phyloP scores from a whole-genome alignment of 257 asterid species.

The Cruciata laevipes region DNA sequence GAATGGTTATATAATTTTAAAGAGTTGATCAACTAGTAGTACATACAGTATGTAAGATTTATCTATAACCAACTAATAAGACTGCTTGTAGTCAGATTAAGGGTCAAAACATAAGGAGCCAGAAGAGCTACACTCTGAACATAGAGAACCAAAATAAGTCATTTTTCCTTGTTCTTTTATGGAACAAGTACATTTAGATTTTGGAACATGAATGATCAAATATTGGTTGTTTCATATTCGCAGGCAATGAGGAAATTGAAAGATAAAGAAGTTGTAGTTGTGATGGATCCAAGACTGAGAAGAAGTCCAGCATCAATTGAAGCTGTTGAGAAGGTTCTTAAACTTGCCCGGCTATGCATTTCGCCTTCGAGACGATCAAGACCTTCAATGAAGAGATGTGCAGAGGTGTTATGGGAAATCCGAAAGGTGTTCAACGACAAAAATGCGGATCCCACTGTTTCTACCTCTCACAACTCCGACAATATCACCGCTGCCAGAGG shows the following conservation, averaged over 20 bases:
- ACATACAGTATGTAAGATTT: neutral
- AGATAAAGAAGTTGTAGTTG: conserved; percentile 38
- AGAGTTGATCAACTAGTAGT: neutral
- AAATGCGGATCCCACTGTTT: conserved; percentile 9
- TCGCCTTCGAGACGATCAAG: conserved; percentile 50
- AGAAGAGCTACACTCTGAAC: too few species aligned
- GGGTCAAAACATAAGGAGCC: neutral
- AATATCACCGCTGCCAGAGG: conserved; percentile 15
- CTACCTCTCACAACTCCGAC: conserved; percentile 28
- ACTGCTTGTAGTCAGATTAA: neutral
- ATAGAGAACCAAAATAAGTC: neutral
- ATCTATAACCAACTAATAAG: neutral
- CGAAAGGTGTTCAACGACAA: conserved; percentile 37
- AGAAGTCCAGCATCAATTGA: conserved; percentile 35
- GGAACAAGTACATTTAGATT: neutral
- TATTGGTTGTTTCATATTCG: conserved; percentile 2
- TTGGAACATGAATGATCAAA: neutral
- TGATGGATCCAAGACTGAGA: conserved; percentile 57
- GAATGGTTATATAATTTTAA: neutral
- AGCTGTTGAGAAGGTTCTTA: conserved; percentile 48
- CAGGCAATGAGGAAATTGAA: conserved; percentile 52
- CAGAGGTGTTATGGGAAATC: conserved; percentile 52
- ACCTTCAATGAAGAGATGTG: conserved; percentile 68
- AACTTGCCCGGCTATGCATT: conserved; percentile 53
- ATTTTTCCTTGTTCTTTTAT: neutral